phyloP scores from a whole-genome alignment of 768 basidiomycete genomes.

The Mycena maculata region DNA sequence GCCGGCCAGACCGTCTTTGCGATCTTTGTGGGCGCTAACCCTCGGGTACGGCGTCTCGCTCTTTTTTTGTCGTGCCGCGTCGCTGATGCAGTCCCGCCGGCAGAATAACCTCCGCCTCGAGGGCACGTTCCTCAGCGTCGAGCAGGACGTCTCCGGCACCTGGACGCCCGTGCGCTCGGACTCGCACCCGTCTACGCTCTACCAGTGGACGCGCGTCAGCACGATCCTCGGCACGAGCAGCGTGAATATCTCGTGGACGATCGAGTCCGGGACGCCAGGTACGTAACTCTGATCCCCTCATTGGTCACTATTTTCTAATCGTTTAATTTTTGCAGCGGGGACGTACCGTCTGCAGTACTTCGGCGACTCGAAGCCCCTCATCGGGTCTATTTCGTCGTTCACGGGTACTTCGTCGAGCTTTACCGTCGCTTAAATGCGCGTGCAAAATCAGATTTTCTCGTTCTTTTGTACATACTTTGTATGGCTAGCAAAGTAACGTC shows the following conservation, averaged over 20 bases:
- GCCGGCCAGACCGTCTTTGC: slow-evolving; percentile 70
- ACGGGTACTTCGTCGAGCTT: slow-evolving; percentile 72
- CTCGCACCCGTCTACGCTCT: slow-evolving; percentile 82
- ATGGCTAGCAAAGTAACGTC: slow-evolving; percentile 1
- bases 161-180: slow-evolving; percentile 76
- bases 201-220: slow-evolving; percentile 71
- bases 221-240: slow-evolving; percentile 70
- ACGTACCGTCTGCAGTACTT: slow-evolving; percentile 78
- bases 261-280: slow-evolving; percentile 71
- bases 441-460: neutral
- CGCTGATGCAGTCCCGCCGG: neutral
- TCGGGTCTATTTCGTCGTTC: slow-evolving; percentile 73
- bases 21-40: slow-evolving; percentile 81
- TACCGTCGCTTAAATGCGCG: slow-evolving; percentile 51
- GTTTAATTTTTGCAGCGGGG: slow-evolving; percentile 58
- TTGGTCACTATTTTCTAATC: slow-evolving; percentile 5
- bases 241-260: slow-evolving; percentile 76
- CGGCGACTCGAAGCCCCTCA: slow-evolving; percentile 79
- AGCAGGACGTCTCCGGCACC: slow-evolving; percentile 57
- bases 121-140: slow-evolving; percentile 77
- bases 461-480: slow-evolving; percentile 4
- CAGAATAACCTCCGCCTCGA: slow-evolving; percentile 85
- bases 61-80: neutral
- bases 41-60: slow-evolving; percentile 67
- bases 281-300: slow-evolving; percentile 35